A percentile compares a stretch with the other conserved stretches of the same genome.
Evolutionary conservation across 2,329 filamentous ascomycete genomes (phyloP).

Genomic region (Cryoendolithus antarcticus): DNA sequence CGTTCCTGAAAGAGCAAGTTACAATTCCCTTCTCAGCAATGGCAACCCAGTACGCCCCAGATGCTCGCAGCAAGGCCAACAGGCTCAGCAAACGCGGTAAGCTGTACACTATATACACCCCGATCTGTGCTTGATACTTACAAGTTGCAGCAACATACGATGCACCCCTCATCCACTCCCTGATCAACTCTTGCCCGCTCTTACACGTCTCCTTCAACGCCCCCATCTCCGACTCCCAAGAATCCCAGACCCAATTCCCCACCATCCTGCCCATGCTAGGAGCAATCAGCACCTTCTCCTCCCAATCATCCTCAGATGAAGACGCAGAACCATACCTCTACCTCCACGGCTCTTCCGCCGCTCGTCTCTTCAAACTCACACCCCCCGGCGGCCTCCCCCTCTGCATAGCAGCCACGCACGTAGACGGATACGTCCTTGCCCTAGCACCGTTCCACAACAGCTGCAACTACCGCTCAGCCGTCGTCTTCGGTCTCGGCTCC

Average conservation of each 20-base stretch:
- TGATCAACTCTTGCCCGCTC: constrained; percentile 62
- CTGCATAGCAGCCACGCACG: constrained; percentile 57
- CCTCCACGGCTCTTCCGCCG: constrained; percentile 73
- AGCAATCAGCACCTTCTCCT: constrained; percentile 57
- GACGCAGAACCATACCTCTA: constrained; percentile 54
- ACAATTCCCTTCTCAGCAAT: too few relatives aligned
- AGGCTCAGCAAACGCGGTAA: too few relatives aligned
- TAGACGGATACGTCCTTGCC: constrained; percentile 70
- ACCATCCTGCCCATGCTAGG: constrained; percentile 76
- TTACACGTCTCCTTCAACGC: constrained; percentile 69
- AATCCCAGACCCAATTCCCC: constrained; percentile 41
- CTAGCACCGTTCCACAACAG: constrained; percentile 70
- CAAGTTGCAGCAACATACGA: constrained; percentile 52
- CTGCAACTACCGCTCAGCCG: constrained; percentile 75
- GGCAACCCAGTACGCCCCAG: too few relatives aligned
- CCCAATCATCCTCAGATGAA: constrained; percentile 35
- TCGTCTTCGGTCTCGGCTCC: constrained; percentile 62
- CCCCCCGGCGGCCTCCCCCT: constrained; percentile 45
- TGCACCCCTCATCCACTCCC: constrained; percentile 57
- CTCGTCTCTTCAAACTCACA: constrained; percentile 60
- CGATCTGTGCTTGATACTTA: too few relatives aligned
- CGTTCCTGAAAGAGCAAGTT: too few relatives aligned
- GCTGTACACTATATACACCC: too few relatives aligned
- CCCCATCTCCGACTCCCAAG: constrained; percentile 38
- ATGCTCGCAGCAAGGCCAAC: too few relatives aligned